These are phyloP conservation scores for Cyclostephanos tholiformis DNA, from an alignment of 108 stramenopile species.

Conservation along the genomic window DNA sequence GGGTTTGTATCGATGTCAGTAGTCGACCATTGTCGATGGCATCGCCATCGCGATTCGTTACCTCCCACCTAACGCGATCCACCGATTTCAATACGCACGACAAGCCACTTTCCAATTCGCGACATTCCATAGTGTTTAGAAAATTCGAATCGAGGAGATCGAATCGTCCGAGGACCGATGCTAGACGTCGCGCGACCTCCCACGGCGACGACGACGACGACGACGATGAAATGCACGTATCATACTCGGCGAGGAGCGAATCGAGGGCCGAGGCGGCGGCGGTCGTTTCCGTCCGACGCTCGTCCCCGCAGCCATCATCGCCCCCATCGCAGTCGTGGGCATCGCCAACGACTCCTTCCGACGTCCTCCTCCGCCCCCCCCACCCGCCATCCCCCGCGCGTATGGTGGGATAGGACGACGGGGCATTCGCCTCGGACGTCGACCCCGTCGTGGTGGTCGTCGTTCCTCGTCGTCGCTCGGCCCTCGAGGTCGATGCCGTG, in stretches of 20 bases:
- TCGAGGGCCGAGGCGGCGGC: conserved; percentile 1
- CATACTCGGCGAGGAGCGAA: conserved; percentile 14
- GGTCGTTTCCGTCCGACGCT: not conserved
- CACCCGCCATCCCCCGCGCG: no score
- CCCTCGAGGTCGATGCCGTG: no score
- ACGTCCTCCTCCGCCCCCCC: no score
- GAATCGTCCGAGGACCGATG: not conserved
- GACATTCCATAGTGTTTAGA: not conserved
- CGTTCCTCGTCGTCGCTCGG: no score
- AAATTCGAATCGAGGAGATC: conserved; percentile 1
- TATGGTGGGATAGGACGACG: no score
- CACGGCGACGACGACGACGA: not conserved
- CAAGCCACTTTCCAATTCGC: not conserved
- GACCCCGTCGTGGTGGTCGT: no score
- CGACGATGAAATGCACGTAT: conserved; percentile 9
- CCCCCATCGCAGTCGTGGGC: no score
- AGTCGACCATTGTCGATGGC: not conserved
- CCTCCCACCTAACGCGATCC: conserved; percentile 12
- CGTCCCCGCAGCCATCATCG: no score
- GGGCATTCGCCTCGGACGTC: no score
- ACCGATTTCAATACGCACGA: not conserved
- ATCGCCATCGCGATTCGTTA: conserved; percentile 14
- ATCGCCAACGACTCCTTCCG: no score
- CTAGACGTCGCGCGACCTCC: not conserved
- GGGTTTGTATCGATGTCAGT: conserved; percentile 30